Base-by-base conservation (phyloP, 2,329 filamentous ascomycete genomes). In the Calonectria pseudoreteaudii region DNA sequence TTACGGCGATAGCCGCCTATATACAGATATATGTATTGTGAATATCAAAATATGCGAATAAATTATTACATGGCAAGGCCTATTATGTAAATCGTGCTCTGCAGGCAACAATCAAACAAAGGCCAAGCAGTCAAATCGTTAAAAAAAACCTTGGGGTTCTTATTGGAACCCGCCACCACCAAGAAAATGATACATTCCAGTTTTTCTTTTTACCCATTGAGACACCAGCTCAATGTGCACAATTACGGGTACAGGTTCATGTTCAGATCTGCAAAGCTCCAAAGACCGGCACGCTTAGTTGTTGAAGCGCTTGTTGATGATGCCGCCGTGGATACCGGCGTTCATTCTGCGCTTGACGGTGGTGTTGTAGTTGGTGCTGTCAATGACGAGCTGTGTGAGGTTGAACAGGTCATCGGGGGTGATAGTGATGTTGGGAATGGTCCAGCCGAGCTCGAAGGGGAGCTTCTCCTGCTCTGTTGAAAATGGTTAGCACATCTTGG, bases 281-380 rank as follows among this genome's bases (percentile, higher is more conserved):
- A 13, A 11, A 13, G 20, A n/a, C n/a, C 44, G 7, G 18, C 5
- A n/a, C 44, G 9, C 11, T 23, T 47, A 47, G 9, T 7, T 20
- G 44, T 4, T 13, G 50, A n/a, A 44, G 66, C 30, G 66, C 65
- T 74, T 76, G 53, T 72, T 74, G 4, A 78, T 77, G 5, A 80
- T 74, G 8, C 77, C 76, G 11, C 79, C 74, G 8, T 74, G 73
- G 13, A 80, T 69, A 31, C 70, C 65, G 20, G 36, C 66, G 20
- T 58, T 44, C 26, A 56, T 56, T 47, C 66, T 68, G 36, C 50
- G 34, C 50, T 56, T 47, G 18, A 58, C 36, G 14, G 34, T 9
- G 5, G 36, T 10, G 14, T 50, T 50, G 49, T 23, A 68, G 4
- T 47, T 20, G 28, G 66, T 58, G 13, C 8, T 34, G 36, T 58